Base-by-base conservation (phyloP, 208 protist species). In the Tritrichomonas musculus region DNA sequence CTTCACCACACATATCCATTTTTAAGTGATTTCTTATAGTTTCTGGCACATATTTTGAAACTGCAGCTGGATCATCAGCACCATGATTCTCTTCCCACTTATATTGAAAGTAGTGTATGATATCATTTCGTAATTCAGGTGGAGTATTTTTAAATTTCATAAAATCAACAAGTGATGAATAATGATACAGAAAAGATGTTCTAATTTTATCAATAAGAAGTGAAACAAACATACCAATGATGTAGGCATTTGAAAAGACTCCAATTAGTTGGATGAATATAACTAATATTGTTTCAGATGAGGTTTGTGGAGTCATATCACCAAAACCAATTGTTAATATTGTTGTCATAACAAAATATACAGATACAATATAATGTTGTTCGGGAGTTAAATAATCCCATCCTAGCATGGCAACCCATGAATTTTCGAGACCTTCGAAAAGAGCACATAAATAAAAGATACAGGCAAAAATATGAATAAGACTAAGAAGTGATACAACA, bases 401-500 rank as follows among this genome's bases (percentile, higher is more conserved):
- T 49, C 36, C 13, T 13, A 84, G 25, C 13, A 49, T 22, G 11
- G 36, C 14, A 20, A 84, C 36, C 73, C 73, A 84, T 84, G 73
- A 47, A 13, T 49, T 44, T 49, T 11, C 2, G 44, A 8, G 11
- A 25, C 14, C 14, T 9, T 11, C 11, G 5, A 53, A 30, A 53
- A 53, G 14, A 1, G 73, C 73, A n/a, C 5, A 84, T 33, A 84
- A 25, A 84, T 84, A 84, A 53, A 53, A 84, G 13, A 84, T 53
- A 53, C 73, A 84, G 9, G 73, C 73, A 53, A 84, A 84, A 33
- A 53, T 5, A 84, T 84, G 73, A 53, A 84, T n/a, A 20, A 84
- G 1, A 53, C 20, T 14, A 53, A 84, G 17, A 44, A 53, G 36
- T 33, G 4, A 84, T 25, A 53, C 33, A 20, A 84, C 4, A 84